phyloP scores from a whole-genome alignment of 2,329 filamentous ascomycete genomes.

The Botrytis squamosa region DNA sequence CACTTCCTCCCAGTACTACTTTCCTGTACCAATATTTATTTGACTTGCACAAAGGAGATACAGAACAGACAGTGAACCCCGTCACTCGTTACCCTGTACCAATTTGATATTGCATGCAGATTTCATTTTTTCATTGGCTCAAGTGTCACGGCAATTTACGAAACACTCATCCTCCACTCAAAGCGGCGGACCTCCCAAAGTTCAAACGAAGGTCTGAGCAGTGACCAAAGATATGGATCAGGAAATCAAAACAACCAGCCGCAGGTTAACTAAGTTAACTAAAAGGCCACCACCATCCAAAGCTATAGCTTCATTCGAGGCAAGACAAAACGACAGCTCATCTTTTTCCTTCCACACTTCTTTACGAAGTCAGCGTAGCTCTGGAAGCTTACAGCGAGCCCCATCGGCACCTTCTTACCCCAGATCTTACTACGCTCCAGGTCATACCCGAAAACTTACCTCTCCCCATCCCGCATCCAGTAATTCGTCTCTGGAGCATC shows the following conservation, averaged over 20 bases:
- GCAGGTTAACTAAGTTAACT: slow-evolving; percentile 58
- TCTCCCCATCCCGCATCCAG: slow-evolving; percentile 48
- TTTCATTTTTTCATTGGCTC: slow-evolving; percentile 18
- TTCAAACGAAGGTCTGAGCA: slow-evolving; percentile 23
- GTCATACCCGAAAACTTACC: slow-evolving; percentile 43
- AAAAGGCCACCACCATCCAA: slow-evolving; percentile 49
- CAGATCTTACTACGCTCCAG: slow-evolving; percentile 32
- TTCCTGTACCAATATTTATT: neutral
- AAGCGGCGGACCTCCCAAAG: slow-evolving; percentile 21
- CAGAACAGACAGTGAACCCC: slow-evolving; percentile 4
- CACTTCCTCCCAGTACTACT: neutral
- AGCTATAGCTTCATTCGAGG: slow-evolving; percentile 47
- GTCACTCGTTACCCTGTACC: slow-evolving; percentile 19
- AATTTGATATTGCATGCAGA: slow-evolving; percentile 21
- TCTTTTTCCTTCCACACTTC: slow-evolving; percentile 37
- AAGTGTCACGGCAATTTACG: slow-evolving; percentile 20
- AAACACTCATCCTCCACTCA: slow-evolving; percentile 23
- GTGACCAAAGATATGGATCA: slow-evolving; percentile 31
- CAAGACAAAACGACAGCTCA: slow-evolving; percentile 53
- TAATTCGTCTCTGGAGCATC: slow-evolving; percentile 39
- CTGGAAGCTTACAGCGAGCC: slow-evolving; percentile 59
- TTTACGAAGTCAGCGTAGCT: slow-evolving; percentile 62
- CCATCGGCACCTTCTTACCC: slow-evolving; percentile 55
- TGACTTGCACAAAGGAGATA: neutral
- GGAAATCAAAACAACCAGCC: slow-evolving; percentile 41